Evolutionary conservation across 2,329 filamentous ascomycete species (phyloP).

Genomic region (Allantophomopsis cytisporea): DNA sequence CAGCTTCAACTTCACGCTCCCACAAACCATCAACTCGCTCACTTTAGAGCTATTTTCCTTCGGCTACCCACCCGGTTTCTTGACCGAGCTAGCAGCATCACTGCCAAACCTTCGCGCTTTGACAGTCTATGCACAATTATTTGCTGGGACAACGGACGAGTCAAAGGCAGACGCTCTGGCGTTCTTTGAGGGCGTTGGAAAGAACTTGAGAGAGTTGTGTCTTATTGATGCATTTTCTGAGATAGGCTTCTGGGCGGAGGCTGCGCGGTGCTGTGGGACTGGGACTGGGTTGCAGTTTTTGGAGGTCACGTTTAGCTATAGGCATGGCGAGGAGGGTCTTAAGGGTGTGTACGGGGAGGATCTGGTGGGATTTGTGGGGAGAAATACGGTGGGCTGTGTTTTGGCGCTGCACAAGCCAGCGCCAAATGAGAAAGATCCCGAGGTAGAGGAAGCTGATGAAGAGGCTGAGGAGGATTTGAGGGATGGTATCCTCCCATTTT

Average conservation of each 20-base stretch:
- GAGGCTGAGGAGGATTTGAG: constrained; percentile 9
- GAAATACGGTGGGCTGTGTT: constrained; percentile 4
- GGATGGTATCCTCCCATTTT: constrained; percentile 1
- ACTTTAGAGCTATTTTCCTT: constrained; percentile 33
- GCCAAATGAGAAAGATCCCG: constrained; percentile 9
- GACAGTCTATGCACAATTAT: constrained; percentile 29
- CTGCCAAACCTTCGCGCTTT: constrained; percentile 26
- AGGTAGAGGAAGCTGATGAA: constrained; percentile 9
- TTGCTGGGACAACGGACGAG: constrained; percentile 25
- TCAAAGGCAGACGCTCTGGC: constrained; percentile 23
- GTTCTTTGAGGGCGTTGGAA: constrained; percentile 18
- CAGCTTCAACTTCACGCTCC: constrained; percentile 20
- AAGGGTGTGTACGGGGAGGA: constrained; percentile 4
- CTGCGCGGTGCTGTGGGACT: constrained; percentile 6
- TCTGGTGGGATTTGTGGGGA: constrained; percentile 5
- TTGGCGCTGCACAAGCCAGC: constrained; percentile 7
- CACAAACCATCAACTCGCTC: constrained; percentile 26
- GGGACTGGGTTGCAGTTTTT: too few species aligned
- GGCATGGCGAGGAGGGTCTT: too few species aligned
- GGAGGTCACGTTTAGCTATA: too few species aligned
- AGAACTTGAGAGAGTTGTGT: constrained; percentile 25
- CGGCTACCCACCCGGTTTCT: constrained; percentile 29
- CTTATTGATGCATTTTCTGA: constrained; percentile 31
- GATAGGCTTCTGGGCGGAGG: constrained; percentile 22
- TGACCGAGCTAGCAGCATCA: constrained; percentile 22